Conservation (phyloP, 768 basidiomycete species). For the Rhodotorula diobovata region DNA sequence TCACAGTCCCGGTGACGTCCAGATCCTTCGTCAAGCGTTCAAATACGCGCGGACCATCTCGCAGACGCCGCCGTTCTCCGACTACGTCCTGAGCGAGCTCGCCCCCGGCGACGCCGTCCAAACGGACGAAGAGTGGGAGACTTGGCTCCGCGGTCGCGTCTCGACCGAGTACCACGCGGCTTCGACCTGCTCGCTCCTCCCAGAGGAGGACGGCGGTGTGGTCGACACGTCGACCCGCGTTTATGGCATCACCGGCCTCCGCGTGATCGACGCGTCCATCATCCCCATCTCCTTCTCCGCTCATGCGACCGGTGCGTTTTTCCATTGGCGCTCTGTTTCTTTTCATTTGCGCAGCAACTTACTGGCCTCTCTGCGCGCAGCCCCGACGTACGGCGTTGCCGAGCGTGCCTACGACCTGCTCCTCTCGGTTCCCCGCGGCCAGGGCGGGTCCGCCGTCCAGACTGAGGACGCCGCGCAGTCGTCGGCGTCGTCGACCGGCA, state of each 20-base stretch:
- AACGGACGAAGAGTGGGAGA: slow-evolving; percentile 47
- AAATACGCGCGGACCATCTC: slow-evolving; percentile 48
- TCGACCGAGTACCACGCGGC: slow-evolving; percentile 42
- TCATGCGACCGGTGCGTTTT: slow-evolving; percentile 43
- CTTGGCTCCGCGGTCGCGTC: slow-evolving; percentile 39
- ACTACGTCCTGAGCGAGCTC: slow-evolving; percentile 46
- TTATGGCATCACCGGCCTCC: slow-evolving; percentile 52
- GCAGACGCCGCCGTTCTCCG: slow-evolving; percentile 46
- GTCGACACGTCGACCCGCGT: slow-evolving; percentile 51
- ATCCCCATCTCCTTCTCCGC: slow-evolving; percentile 34
- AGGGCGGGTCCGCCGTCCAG: slow-evolving; percentile 4
- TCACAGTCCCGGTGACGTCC: slow-evolving; percentile 44
- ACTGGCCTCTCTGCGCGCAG: neutral
- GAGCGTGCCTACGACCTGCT: slow-evolving; percentile 32
- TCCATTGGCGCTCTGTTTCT: slow-evolving; percentile 45
- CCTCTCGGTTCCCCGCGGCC: slow-evolving; percentile 2
- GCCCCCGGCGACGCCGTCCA: slow-evolving; percentile 45
- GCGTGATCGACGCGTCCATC: slow-evolving; percentile 49
- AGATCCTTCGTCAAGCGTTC: slow-evolving; percentile 43
- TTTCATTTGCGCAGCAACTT: neutral
- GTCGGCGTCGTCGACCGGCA: neutral
- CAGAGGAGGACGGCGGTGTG: slow-evolving; percentile 50
- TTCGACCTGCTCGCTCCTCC: slow-evolving; percentile 49
- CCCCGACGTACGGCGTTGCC: slow-evolving; percentile 23
- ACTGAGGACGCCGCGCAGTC: neutral